A percentile compares a stretch with the other conserved stretches of the same genome.
Evolutionary conservation across 2,329 filamentous ascomycete genomes (phyloP).

Genomic region (Paraphaeosphaeria sporulosa): DNA sequence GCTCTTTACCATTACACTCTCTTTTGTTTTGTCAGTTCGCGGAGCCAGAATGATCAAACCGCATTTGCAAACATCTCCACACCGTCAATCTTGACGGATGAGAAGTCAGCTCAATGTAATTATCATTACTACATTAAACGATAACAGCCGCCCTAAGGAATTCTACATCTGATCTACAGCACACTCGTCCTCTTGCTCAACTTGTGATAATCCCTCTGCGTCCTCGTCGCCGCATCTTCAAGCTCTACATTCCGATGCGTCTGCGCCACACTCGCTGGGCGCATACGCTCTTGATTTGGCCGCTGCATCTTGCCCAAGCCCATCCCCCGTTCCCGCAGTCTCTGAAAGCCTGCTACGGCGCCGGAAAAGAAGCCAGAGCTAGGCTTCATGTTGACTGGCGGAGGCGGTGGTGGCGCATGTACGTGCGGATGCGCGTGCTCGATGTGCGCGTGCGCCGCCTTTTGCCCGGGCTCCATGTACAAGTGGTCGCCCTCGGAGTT

Average conservation of each 20-base stretch:
- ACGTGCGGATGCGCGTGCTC: conserved; percentile 18
- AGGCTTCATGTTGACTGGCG: not conserved
- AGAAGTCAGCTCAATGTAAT: not conserved
- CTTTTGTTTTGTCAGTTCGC: too few relatives aligned
- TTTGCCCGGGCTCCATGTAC: conserved; percentile 58
- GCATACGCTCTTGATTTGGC: conserved; percentile 17
- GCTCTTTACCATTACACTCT: too few relatives aligned
- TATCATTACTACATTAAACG: not conserved
- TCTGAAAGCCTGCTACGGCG: not conserved
- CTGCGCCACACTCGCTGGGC: conserved; percentile 31
- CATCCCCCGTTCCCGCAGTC: conserved; percentile 17
- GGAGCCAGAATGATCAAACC: too few relatives aligned
- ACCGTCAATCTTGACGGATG: too few relatives aligned
- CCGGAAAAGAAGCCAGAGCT: conserved; percentile 10
- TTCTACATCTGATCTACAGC: conserved; percentile 28
- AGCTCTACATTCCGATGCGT: conserved; percentile 38
- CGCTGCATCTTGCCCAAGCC: conserved; percentile 24
- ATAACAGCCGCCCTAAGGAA: not conserved
- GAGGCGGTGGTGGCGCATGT: not conserved
- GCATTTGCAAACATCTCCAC: too few relatives aligned
- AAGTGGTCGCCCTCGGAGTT: conserved; percentile 61
- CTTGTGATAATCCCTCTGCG: conserved; percentile 43
- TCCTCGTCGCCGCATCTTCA: conserved; percentile 44
- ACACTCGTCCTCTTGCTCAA: conserved; percentile 48
- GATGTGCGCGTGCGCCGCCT: conserved; percentile 26